phyloP scores from a whole-genome alignment of 257 asterid species.

The Nicotiana sylvestris region DNA sequence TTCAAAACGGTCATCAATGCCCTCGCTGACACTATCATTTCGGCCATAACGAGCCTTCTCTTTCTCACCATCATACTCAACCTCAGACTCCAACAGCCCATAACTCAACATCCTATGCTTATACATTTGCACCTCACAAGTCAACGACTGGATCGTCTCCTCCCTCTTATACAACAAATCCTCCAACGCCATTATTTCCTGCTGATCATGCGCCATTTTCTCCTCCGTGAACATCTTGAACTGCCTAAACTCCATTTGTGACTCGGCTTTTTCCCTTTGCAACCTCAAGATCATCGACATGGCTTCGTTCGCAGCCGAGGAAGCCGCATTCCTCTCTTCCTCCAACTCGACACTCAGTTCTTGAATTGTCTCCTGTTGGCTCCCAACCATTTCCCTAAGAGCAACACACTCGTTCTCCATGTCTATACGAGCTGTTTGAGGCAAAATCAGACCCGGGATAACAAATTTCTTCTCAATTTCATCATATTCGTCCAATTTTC shows the following conservation, averaged over 20 bases:
- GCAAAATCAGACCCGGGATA: slow-evolving; percentile 42
- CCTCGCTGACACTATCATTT: slow-evolving; percentile 42
- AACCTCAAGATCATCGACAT: slow-evolving; percentile 94
- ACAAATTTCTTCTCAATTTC: slow-evolving; percentile 32
- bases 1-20: slow-evolving; percentile 39
- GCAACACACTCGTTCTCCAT: slow-evolving; percentile 73
- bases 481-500: slow-evolving; percentile 53
- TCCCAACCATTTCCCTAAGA: slow-evolving; percentile 70
- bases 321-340: slow-evolving; percentile 91
- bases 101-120: slow-evolving; percentile 86
- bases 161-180: slow-evolving; percentile 91
- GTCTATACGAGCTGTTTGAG: slow-evolving; percentile 70
- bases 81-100: slow-evolving; percentile 69
- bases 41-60: slow-evolving; percentile 24
- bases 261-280: slow-evolving; percentile 91
- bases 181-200: slow-evolving; percentile 64
- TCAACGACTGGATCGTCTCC: slow-evolving; percentile 63
- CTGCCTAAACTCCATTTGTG: slow-evolving; percentile 89
- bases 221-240: slow-evolving; percentile 86
- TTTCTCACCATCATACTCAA: slow-evolving; percentile 54
- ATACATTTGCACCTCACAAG: slow-evolving; percentile 70
- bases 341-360: slow-evolving; percentile 75
- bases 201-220: slow-evolving; percentile 90
- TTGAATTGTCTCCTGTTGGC: slow-evolving; percentile 69
- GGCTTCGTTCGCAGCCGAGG: slow-evolving; percentile 95